A percentile compares a stretch with the other conserved stretches of the same genome.
Conservation (phyloP, 2,329 filamentous ascomycete genomes). For the Apiospora arundinis region DNA sequence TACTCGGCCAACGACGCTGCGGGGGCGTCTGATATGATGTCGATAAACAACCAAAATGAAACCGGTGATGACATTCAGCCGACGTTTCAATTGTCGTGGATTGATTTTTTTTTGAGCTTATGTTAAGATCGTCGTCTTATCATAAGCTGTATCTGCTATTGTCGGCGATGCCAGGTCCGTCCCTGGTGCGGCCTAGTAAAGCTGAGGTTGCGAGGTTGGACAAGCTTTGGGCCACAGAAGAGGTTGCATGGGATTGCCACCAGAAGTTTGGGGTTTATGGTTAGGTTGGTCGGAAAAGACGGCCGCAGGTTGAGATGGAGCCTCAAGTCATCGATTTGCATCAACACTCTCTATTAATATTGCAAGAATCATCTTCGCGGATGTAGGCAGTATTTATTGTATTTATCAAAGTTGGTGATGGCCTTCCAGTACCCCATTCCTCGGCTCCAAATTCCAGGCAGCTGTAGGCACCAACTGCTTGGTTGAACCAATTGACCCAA, state of each 20-base stretch:
- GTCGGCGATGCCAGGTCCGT: background rate
- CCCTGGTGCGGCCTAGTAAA: background rate
- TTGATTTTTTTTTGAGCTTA: background rate
- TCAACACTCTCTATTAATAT: background rate
- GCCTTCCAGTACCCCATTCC: background rate
- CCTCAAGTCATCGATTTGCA: background rate
- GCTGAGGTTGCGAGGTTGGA: background rate
- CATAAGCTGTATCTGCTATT: background rate
- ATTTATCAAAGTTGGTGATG: background rate
- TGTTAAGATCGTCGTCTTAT: background rate
- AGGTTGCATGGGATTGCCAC: constrained; percentile 5
- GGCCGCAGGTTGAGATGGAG: background rate
- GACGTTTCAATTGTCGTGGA: constrained; percentile 4
- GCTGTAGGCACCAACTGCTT: constrained; percentile 2
- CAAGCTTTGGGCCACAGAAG: constrained; percentile 12
- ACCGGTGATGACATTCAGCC: constrained; percentile 13
- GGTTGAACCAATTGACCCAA: background rate
- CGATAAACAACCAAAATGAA: constrained; percentile 18
- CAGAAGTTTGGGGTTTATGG: background rate
- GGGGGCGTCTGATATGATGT: constrained; percentile 1
- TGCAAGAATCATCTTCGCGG: no score
- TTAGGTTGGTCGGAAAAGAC: background rate
- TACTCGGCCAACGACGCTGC: constrained; percentile 10
- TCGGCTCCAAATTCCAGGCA: constrained; percentile 1
- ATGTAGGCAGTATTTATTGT: background rate